These are phyloP conservation scores for Lathyrus aphaca DNA, from an alignment of 306 rosid species.

Conservation along the genomic window DNA sequence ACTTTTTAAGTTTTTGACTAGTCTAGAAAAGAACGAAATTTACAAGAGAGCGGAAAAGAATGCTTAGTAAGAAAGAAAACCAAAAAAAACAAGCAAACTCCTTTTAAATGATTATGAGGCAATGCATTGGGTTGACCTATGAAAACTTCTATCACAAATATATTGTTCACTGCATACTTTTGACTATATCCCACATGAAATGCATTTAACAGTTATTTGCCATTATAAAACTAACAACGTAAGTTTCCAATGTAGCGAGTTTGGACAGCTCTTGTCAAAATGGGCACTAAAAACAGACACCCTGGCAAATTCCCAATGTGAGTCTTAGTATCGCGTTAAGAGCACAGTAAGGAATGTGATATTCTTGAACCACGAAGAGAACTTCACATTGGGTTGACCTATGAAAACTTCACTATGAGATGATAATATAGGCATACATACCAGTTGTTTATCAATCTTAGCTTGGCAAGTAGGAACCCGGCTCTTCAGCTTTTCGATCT, in stretches of 20 bases:
- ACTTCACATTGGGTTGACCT: not conserved
- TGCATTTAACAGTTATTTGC: not conserved
- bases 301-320: constrained; percentile 6
- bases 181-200: not conserved
- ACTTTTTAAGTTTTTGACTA: not conserved
- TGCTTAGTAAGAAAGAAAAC: not conserved
- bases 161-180: not conserved
- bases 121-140: too few species aligned
- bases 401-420: constrained; percentile 17
- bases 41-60: not conserved
- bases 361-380: constrained; percentile 14
- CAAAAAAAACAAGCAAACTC: not conserved
- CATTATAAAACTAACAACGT: not conserved
- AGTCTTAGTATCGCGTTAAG: constrained; percentile 7
- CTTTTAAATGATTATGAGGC: not conserved
- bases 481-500: constrained; percentile 63
- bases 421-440: constrained; percentile 38
- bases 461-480: constrained; percentile 81
- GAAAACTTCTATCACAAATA: constrained; percentile 8
- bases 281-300: constrained; percentile 20
- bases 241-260: not conserved
- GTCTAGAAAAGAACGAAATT: not conserved
- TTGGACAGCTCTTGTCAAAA: constrained; percentile 20
- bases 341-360: constrained; percentile 10
- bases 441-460: constrained; percentile 66